Percentiles rank a stretch among this genome's conserved stretches.
These are phyloP conservation scores for Fragaria vesca DNA, from an alignment of 306 rosid species.

Conservation along the genomic window DNA sequence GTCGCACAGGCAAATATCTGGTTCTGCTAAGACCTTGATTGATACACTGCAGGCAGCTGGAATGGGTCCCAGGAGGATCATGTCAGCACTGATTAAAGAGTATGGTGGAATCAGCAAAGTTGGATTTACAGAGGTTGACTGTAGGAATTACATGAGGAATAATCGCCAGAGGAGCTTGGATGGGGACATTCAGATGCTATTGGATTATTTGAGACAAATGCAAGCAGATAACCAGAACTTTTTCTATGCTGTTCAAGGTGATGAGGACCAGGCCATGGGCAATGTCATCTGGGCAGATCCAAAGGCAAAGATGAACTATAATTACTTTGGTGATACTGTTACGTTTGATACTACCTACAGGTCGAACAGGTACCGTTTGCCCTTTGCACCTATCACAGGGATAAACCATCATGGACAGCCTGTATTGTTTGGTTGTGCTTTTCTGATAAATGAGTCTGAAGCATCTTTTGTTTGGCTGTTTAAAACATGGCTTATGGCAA, in stretches of 20 bases:
- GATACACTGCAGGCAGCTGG: conserved; percentile 99
- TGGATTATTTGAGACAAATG: conserved; percentile 90
- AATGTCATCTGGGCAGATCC: conserved; percentile 97
- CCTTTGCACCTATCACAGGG: conserved; percentile 97
- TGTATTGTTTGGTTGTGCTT: conserved; percentile 94
- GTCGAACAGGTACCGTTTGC: conserved; percentile 93
- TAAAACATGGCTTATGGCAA: conserved; percentile 88
- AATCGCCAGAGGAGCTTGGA: conserved; percentile 87
- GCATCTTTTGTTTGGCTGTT: conserved; percentile 90
- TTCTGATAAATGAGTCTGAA: conserved; percentile 86
- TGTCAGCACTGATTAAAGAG: conserved; percentile 95
- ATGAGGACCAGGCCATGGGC: conserved; percentile 63
- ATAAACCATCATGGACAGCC: conserved; percentile 97
- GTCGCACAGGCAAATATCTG: conserved; percentile 94
- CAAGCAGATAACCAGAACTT: conserved; percentile 72
- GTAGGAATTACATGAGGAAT: conserved; percentile 98
- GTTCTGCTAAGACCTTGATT: conserved; percentile 91
- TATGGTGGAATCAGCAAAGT: conserved; percentile 97
- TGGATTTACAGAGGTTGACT: conserved; percentile 97
- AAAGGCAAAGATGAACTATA: conserved; percentile 79
- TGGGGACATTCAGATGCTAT: conserved; percentile 83
- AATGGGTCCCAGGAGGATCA: conserved; percentile 96
- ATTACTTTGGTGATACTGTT: conserved; percentile 89
- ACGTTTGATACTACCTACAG: conserved; percentile 97
- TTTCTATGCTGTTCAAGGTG: conserved; percentile 88